A percentile compares a stretch with the other conserved stretches of the same genome.
phyloP scores from a whole-genome alignment of 2,329 filamentous ascomycete species.

The Rachicladosporium sp. region DNA sequence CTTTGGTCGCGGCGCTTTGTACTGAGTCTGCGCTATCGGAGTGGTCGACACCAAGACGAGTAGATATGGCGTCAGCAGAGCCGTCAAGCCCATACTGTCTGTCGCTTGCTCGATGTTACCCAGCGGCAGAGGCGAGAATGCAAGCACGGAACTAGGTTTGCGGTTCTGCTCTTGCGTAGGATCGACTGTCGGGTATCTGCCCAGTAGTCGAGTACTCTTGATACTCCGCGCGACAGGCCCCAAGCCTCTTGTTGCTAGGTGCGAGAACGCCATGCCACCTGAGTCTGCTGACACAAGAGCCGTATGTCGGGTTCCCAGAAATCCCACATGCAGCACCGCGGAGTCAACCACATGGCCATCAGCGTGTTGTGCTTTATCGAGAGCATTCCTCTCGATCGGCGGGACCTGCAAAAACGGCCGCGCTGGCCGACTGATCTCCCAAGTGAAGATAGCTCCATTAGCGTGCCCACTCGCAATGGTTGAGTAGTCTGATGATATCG shows the following conservation, averaged over 20 bases:
- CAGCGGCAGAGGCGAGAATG: slow-evolving; percentile 77
- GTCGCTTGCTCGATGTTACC: slow-evolving; percentile 89
- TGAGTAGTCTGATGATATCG: slow-evolving; percentile 85
- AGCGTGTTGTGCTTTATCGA: slow-evolving; percentile 50
- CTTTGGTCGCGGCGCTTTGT: slow-evolving; percentile 83
- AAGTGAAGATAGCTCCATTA: slow-evolving; percentile 87
- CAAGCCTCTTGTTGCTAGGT: slow-evolving; percentile 82
- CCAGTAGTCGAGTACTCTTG: slow-evolving; percentile 80
- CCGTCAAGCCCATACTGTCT: slow-evolving; percentile 79
- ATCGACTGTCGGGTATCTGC: slow-evolving; percentile 68
- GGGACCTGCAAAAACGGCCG: slow-evolving; percentile 81
- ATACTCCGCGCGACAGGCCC: slow-evolving; percentile 75
- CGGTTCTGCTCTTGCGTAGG: slow-evolving; percentile 51
- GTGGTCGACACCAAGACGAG: slow-evolving; percentile 96
- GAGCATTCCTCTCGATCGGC: slow-evolving; percentile 51
- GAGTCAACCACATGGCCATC: slow-evolving; percentile 76
- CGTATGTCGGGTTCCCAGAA: slow-evolving; percentile 84
- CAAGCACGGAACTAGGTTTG: slow-evolving; percentile 89
- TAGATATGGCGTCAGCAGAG: slow-evolving; percentile 89
- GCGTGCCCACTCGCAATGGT: slow-evolving; percentile 84
- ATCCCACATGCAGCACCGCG: slow-evolving; percentile 81
- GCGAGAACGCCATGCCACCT: slow-evolving; percentile 94
- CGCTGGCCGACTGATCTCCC: slow-evolving; percentile 76
- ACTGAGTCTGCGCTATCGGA: slow-evolving; percentile 87
- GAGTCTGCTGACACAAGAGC: slow-evolving; percentile 92